Percentiles rank a stretch among this genome's conserved stretches.
These are phyloP conservation scores for Talaromyces rugulosus DNA, from an alignment of 2,329 filamentous ascomycete genomes.

Conservation along the genomic window DNA sequence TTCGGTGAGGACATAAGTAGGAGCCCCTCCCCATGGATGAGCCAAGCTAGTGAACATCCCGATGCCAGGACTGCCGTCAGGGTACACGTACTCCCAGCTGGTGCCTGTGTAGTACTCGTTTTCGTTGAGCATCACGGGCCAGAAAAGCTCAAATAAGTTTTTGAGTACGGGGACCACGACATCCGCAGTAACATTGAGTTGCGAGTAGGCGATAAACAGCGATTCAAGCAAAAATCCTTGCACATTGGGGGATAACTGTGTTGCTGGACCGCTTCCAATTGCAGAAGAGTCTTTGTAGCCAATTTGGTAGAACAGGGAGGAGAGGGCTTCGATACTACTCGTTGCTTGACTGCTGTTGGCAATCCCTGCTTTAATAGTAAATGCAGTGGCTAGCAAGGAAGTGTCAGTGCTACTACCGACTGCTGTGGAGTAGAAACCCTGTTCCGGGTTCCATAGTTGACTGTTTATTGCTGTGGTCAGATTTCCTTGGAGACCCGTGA, in stretches of 20 bases:
- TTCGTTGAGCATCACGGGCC: conserved; percentile 9
- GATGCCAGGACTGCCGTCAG: conserved; percentile 9
- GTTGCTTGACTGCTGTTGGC: not conserved
- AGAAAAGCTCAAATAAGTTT: not conserved
- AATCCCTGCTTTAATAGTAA: not conserved
- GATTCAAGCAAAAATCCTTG: not conserved
- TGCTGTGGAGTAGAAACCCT: not conserved
- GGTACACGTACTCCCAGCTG: conserved; percentile 12
- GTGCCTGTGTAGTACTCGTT: conserved; percentile 11
- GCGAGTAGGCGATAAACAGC: not conserved
- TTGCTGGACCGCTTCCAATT: not conserved
- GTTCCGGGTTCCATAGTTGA: not conserved
- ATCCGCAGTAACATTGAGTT: not conserved
- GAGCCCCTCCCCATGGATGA: conserved; percentile 10
- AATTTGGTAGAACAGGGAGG: not conserved
- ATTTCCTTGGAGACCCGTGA: not conserved
- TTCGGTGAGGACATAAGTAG: conserved; percentile 9
- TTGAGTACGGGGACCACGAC: not conserved
- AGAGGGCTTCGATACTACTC: not conserved
- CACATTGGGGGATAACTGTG: not conserved
- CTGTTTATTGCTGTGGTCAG: not conserved
- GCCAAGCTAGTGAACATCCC: conserved; percentile 10
- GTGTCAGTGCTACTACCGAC: not conserved
- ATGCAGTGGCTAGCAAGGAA: not conserved
- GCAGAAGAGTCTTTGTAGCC: not conserved